Evolutionary conservation across 2,329 filamentous ascomycete genomes (phyloP).

Genomic region (Didymellaceae sp.): DNA sequence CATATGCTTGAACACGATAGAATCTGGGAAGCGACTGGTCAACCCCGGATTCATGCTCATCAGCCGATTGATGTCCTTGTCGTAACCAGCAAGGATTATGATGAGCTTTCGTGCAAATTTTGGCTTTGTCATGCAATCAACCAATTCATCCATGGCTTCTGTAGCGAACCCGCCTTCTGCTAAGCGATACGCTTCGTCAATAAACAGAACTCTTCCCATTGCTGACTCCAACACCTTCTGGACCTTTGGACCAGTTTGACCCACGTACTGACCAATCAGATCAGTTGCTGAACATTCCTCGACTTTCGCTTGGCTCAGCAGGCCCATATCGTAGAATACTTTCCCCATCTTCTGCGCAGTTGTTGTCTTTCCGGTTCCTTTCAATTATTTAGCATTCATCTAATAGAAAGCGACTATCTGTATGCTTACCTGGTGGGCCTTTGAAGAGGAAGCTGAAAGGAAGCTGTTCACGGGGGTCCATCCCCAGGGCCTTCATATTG

Average conservation of each 20-base stretch:
- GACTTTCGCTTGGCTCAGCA: conserved; percentile 66
- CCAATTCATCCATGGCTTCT: conserved; percentile 61
- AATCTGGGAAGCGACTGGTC: conserved; percentile 69
- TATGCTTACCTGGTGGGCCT: conserved; percentile 63
- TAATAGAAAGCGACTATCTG: too few relatives aligned
- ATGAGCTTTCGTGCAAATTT: conserved; percentile 66
- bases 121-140: conserved; percentile 62
- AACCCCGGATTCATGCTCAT: conserved; percentile 68
- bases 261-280: conserved; percentile 71
- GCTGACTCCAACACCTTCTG: conserved; percentile 65
- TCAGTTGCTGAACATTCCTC: conserved; percentile 72
- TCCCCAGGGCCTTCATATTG: conserved; percentile 57
- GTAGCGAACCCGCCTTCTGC: conserved; percentile 63
- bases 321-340: conserved; percentile 76
- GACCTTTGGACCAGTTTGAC: conserved; percentile 73
- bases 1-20: conserved; percentile 61
- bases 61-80: conserved; percentile 68
- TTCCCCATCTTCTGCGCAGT: conserved; percentile 77
- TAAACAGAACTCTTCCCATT: conserved; percentile 70
- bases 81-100: conserved; percentile 73
- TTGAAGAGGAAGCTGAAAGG: conserved; percentile 74
- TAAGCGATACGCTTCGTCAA: conserved; percentile 76
- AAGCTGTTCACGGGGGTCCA: conserved; percentile 65
- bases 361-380: conserved; percentile 74
- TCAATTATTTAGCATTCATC: conserved; percentile 1